Conservation (phyloP, 164 flowering plant species). For the Malania oleifera region DNA sequence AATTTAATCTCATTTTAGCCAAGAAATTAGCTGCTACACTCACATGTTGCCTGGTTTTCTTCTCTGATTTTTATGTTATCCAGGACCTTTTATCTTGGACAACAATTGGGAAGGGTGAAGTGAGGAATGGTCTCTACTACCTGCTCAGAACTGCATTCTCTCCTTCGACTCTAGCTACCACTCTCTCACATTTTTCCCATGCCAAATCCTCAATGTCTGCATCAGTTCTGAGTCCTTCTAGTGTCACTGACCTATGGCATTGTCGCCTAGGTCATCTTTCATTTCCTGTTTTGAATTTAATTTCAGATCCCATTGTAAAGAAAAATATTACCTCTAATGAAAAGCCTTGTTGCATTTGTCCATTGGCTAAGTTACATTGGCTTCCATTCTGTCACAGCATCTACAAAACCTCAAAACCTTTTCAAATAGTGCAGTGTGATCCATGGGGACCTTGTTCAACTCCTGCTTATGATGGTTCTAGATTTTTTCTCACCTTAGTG, state of each 20-base stretch:
- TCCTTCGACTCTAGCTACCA: no score
- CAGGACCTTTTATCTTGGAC: no score
- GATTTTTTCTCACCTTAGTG: neutral
- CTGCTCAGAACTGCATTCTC: no score
- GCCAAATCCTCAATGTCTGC: no score
- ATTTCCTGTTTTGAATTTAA: neutral
- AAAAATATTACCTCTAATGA: neutral
- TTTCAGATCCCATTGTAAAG: neutral
- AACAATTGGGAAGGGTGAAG: constrained; percentile 3
- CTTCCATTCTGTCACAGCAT: neutral
- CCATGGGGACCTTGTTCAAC: neutral
- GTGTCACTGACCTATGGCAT: no score
- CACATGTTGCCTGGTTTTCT: neutral
- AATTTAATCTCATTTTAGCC: no score
- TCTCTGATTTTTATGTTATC: constrained; percentile 1
- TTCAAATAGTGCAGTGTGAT: neutral
- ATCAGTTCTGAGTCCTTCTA: no score
- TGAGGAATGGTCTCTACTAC: neutral
- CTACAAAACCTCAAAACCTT: neutral
- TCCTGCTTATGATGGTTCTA: neutral
- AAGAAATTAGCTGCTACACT: neutral
- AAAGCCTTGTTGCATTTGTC: constrained; percentile 1
- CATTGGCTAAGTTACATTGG: neutral
- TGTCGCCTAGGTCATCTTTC: no score
- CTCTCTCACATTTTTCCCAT: no score